These are phyloP conservation scores for Apiospora kogelbergensis DNA, from an alignment of 2,329 filamentous ascomycete genomes.

Conservation along the genomic window DNA sequence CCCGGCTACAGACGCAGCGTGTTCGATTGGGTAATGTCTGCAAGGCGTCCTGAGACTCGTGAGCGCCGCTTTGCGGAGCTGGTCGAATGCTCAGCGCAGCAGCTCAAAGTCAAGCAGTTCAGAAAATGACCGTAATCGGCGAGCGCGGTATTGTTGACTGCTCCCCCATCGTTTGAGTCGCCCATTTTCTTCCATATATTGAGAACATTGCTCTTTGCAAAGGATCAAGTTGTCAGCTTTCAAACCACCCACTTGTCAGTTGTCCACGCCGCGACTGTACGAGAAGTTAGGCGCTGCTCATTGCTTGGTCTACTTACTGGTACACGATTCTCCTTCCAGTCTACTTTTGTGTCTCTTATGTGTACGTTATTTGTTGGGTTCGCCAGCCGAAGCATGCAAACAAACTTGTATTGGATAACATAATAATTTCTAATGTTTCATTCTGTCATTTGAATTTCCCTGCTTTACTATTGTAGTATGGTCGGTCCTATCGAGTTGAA, in stretches of 20 bases:
- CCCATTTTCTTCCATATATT: neutral
- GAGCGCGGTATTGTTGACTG: neutral
- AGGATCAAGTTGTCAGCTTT: too few species aligned
- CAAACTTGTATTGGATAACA: neutral
- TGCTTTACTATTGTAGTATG: neutral
- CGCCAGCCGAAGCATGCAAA: too few species aligned
- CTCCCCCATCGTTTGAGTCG: neutral
- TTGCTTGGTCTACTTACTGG: too few species aligned
- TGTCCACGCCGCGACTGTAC: too few species aligned
- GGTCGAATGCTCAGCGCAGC: constrained; percentile 9
- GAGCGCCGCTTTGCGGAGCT: constrained; percentile 13
- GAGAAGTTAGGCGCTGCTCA: too few species aligned
- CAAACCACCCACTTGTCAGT: too few species aligned
- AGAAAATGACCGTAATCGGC: neutral
- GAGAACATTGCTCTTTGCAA: neutral
- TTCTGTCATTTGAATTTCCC: neutral
- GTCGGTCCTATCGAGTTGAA: constrained; percentile 45
- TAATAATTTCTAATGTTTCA: neutral
- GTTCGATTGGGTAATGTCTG: constrained; percentile 16
- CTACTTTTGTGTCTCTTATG: too few species aligned
- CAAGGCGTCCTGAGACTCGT: constrained; percentile 13
- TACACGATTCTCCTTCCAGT: too few species aligned
- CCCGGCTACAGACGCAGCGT: constrained; percentile 11
- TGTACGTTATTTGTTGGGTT: too few species aligned
- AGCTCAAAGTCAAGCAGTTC: constrained; percentile 12